Evolutionary conservation across 164 flowering plant species (phyloP).

Genomic region (Magnolia changhungtana): DNA sequence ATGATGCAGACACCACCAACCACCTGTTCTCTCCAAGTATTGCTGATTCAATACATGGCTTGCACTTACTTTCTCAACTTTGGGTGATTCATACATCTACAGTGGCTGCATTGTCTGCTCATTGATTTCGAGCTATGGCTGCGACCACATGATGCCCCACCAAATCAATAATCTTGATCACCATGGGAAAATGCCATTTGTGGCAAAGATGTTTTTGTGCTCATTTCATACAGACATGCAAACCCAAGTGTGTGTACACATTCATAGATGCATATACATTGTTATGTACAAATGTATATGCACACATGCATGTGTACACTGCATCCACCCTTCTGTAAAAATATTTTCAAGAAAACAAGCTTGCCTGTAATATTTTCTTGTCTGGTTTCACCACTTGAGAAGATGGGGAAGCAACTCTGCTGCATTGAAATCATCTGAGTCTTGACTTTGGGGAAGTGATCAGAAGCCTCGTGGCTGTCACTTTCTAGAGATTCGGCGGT

Average conservation of each 20-base stretch:
- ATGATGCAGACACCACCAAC: too few relatives aligned
- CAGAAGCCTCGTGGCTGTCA: not conserved
- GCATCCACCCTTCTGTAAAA: too few relatives aligned
- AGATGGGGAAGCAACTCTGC: constrained; percentile 39
- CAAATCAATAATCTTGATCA: too few relatives aligned
- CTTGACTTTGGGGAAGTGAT: constrained; percentile 10
- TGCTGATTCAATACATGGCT: too few relatives aligned
- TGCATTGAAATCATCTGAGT: constrained; percentile 14
- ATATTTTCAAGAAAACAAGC: constrained; percentile 1
- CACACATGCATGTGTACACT: too few relatives aligned
- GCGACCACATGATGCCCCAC: too few relatives aligned
- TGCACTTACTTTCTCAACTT: too few relatives aligned
- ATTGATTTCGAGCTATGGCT: too few relatives aligned
- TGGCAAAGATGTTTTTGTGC: not conserved
- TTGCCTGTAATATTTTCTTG: constrained; percentile 30
- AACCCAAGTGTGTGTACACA: not conserved
- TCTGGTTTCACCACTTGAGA: constrained; percentile 26
- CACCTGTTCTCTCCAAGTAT: too few relatives aligned
- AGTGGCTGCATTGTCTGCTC: too few relatives aligned
- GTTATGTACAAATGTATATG: not conserved
- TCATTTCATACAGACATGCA: not conserved
- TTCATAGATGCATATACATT: not conserved
- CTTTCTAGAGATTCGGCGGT: not conserved
- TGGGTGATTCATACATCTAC: too few relatives aligned
- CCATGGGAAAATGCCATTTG: too few relatives aligned